Evolutionary conservation across 768 basidiomycete species (phyloP).

Genomic region (Phanerochaete sordida): DNA sequence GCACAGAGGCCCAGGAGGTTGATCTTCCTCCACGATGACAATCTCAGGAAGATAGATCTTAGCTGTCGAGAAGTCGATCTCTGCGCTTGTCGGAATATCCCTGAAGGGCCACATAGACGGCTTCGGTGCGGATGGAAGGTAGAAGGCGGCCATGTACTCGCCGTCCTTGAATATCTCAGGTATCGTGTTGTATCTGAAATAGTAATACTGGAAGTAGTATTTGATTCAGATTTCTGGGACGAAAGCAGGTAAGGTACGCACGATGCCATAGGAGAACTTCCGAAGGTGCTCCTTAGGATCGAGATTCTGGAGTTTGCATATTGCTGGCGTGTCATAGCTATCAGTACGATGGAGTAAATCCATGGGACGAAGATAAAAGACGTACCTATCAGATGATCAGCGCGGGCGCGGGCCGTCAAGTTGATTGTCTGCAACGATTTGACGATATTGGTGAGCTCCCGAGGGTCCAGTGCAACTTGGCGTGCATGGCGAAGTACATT

Average conservation of each 20-base stretch:
- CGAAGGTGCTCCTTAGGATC: background rate
- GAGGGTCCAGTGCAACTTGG: background rate
- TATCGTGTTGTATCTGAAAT: background rate
- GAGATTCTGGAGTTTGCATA: slow-evolving; percentile 1
- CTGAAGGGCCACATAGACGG: no score
- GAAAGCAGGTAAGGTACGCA: background rate
- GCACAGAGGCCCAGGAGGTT: background rate
- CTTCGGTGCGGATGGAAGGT: background rate
- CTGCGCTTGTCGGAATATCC: no score
- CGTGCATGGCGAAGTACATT: background rate
- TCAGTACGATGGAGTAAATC: background rate
- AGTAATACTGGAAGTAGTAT: background rate
- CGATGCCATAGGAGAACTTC: slow-evolving; percentile 1
- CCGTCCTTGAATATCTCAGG: background rate
- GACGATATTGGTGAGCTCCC: background rate
- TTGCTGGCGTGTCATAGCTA: background rate
- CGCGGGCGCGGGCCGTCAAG: background rate
- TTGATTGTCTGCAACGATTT: background rate
- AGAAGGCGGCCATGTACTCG: background rate
- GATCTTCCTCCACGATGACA: background rate
- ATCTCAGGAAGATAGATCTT: background rate
- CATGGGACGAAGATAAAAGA: background rate
- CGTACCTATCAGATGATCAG: background rate
- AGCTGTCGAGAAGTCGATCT: background rate
- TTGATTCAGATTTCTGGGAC: background rate